Conservation (phyloP, 208 protist genomes). For the Wallacemonas sp. region DNA sequence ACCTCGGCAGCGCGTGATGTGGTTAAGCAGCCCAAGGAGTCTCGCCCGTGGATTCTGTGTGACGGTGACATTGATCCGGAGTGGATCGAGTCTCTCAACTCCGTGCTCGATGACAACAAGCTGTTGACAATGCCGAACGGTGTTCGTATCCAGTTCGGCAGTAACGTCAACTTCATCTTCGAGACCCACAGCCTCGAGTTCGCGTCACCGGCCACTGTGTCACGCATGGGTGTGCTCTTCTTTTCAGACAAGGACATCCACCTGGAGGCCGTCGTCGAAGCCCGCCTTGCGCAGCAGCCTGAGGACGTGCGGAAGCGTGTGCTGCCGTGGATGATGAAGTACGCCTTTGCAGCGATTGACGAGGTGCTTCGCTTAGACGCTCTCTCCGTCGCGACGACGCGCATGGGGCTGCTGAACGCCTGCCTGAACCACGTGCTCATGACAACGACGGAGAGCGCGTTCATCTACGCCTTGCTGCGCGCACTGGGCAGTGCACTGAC, state of each 20-base stretch:
- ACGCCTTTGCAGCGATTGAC: conserved; percentile 77
- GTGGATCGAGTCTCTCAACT: conserved; percentile 99
- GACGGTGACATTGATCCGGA: conserved; percentile 98
- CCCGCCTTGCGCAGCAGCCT: conserved; percentile 61
- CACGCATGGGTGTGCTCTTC: conserved; percentile 96
- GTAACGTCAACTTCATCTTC: conserved; percentile 96
- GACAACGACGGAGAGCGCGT: conserved; percentile 61
- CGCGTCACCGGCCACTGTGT: conserved; percentile 99
- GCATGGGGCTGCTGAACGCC: conserved; percentile 91
- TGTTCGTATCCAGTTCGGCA: conserved; percentile 95
- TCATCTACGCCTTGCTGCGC: conserved; percentile 66
- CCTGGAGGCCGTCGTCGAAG: conserved; percentile 79
- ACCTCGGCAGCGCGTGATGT: conserved; percentile 91
- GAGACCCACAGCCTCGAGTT: conserved; percentile 97
- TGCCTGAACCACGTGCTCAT: conserved; percentile 66
- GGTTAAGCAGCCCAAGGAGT: conserved; percentile 67
- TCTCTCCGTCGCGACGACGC: conserved; percentile 86
- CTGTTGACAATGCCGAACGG: conserved; percentile 97
- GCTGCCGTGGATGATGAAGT: conserved; percentile 75
- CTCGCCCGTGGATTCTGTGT: conserved; percentile 93
- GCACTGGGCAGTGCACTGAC: conserved; percentile 58
- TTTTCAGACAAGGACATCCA: conserved; percentile 94
- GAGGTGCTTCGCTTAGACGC: conserved; percentile 54
- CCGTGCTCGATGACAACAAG: conserved; percentile 99
- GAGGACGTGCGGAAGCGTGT: conserved; percentile 35